Percentiles rank a stretch among this genome's conserved stretches.
Evolutionary conservation across 306 rosid genomes (phyloP).

Genomic region (Sicyos edulis): DNA sequence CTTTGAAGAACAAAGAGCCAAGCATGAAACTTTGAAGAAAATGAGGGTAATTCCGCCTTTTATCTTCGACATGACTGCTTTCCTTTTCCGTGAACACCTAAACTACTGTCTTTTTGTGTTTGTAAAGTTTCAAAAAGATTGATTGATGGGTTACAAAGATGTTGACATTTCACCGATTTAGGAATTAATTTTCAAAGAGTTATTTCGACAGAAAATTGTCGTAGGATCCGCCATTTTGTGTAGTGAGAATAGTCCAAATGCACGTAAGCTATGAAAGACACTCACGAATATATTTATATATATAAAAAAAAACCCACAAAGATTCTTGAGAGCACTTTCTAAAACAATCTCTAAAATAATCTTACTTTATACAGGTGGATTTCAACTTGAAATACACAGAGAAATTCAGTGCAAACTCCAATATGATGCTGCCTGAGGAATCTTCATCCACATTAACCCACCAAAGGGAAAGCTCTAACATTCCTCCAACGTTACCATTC

Average conservation of each 20-base stretch:
- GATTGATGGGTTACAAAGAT: not conserved
- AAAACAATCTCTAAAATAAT: not conserved
- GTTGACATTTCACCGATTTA: too few relatives aligned
- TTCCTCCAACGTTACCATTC: slow-evolving; percentile 16
- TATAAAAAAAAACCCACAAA: too few relatives aligned
- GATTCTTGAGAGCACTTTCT: not conserved
- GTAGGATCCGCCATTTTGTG: too few relatives aligned
- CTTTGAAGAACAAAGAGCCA: slow-evolving; percentile 45
- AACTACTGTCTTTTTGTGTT: not conserved
- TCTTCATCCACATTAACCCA: slow-evolving; percentile 37
- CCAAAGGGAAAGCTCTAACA: slow-evolving; percentile 34
- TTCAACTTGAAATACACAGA: slow-evolving; percentile 32
- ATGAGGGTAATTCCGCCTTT: slow-evolving; percentile 45
- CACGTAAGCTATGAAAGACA: too few relatives aligned
- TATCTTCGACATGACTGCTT: too few relatives aligned
- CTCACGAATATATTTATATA: too few relatives aligned
- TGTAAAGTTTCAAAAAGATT: slow-evolving; percentile 13
- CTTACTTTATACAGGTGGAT: slow-evolving; percentile 45
- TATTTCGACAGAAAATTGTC: too few relatives aligned
- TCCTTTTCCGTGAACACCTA: too few relatives aligned
- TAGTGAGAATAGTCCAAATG: too few relatives aligned
- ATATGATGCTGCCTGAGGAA: slow-evolving; percentile 20
- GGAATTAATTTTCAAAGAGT: too few relatives aligned
- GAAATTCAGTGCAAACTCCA: slow-evolving; percentile 30
- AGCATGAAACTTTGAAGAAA: slow-evolving; percentile 65